Evolutionary conservation across 225 moss, liverwort and hornwort genomes (phyloP), one percentile per base, ranked within the genome.

Genomic region (Straminergon stramineum): DNA sequence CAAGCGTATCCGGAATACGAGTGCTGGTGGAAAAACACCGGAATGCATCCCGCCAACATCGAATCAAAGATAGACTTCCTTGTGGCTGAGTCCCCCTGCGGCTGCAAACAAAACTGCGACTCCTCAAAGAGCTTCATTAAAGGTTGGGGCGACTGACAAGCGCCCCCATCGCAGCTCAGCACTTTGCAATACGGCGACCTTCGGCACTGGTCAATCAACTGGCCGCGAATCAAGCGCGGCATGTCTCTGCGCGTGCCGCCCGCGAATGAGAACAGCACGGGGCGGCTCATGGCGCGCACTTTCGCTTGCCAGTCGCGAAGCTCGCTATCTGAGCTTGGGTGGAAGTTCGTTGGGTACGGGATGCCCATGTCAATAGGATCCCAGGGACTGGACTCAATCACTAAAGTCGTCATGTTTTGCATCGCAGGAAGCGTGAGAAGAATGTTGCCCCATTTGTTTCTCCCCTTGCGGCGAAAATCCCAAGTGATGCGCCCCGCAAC

Each of bases 41-140:
- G 95, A 79, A 95, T 94, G 67, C 95, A 95, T 9, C 95, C 95
- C 12, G 95, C 94, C 55, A 95, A 84, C 94, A 95, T 93, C 2
- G 95, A 95, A 66, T 95, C 95, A 17, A 95, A 95, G 79, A 95
- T 95, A 1, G 93, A 93, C 78, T 90, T 92, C 24, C 95, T 91
- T 1, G 95, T 95, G 10, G 92, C 83, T 27, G 93, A 92, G 62
- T 95, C 93, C 1, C 92, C 95, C 52, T 92, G 95, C 4, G 92
- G 95, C 75, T 94, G 95, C 45, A 95, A 81, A 70, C 95, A 94
- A 66, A 93, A 93, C n/a, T 87, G 68, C 3, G 95, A 94, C 89
- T 93, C 87, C 22, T 93, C 88, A 14, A 95, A 92, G 53, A 95
- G 92, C 39, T 81, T 87, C 94, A 94, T 95, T 39, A 94, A 67